Evolutionary conservation across 495 filamentous ascomycete genomes (phyloP).

Genomic region (Penicillium bovifimosum): DNA sequence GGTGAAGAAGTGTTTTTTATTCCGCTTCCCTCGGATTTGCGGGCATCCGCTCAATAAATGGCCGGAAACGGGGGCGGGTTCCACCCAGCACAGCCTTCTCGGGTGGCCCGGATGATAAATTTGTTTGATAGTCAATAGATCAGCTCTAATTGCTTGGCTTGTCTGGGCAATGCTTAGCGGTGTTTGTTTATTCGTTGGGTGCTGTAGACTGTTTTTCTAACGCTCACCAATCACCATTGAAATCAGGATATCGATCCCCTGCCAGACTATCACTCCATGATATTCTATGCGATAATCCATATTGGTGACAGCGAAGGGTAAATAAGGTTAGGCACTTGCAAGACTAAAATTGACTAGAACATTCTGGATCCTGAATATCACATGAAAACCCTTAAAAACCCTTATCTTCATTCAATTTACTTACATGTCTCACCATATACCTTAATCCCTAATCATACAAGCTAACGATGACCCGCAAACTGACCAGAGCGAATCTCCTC

Average conservation of each 20-base stretch:
- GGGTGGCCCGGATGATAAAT: constrained; percentile 17
- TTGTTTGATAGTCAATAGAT: background rate
- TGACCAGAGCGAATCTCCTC: constrained; percentile 25
- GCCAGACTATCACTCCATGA: no score
- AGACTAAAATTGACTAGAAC: no score
- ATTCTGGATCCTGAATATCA: background rate
- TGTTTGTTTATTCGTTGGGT: no score
- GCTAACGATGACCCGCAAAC: background rate
- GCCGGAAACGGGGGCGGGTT: constrained; percentile 22
- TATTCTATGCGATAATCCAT: no score
- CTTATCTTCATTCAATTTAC: background rate
- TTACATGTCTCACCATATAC: background rate
- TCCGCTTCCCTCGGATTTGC: background rate
- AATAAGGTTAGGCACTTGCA: no score
- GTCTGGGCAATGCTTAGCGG: constrained; percentile 1
- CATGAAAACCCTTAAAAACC: no score
- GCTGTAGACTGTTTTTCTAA: no score
- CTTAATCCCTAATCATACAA: background rate
- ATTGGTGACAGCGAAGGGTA: no score
- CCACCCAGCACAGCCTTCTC: constrained; percentile 40
- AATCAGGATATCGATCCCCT: no score
- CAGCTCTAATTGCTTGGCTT: no score
- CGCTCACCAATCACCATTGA: no score
- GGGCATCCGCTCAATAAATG: background rate
- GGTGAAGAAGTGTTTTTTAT: background rate